Conservation (phyloP, 208 protist species). For the Porcisia hertigi region DNA sequence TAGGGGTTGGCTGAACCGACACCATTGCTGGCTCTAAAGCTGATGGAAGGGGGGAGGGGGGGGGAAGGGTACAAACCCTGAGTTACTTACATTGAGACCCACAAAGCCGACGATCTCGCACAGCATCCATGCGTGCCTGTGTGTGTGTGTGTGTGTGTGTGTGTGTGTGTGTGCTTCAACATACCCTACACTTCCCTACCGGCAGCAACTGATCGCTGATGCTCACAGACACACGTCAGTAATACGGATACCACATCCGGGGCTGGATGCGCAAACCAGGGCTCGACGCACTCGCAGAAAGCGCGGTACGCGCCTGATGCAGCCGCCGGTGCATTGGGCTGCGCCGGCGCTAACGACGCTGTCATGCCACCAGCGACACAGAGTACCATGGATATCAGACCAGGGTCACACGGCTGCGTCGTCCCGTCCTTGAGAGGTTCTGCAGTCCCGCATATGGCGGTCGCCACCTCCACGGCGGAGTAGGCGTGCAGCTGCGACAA, state of each 20-base stretch:
- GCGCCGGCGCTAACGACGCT: neutral
- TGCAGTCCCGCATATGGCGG: neutral
- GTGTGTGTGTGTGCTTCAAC: neutral
- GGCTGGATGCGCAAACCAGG: slow-evolving; percentile 19
- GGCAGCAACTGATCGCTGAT: neutral
- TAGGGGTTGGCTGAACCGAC: neutral
- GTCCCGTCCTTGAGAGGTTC: neutral
- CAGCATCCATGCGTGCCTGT: neutral
- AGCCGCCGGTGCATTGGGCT: neutral
- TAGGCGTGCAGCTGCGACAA: slow-evolving; percentile 40
- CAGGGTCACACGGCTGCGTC: neutral
- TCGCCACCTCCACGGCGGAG: slow-evolving; percentile 22
- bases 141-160: neutral
- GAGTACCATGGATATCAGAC: slow-evolving; percentile 18
- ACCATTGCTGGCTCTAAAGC: neutral
- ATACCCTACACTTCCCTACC: neutral
- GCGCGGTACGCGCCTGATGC: slow-evolving; percentile 6
- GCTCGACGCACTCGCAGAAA: slow-evolving; percentile 22
- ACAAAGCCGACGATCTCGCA: neutral
- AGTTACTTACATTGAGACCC: neutral
- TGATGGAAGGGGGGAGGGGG: neutral
- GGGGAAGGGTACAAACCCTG: neutral
- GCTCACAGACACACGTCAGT: slow-evolving; percentile 13
- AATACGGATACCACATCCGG: slow-evolving; percentile 2
- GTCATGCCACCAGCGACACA: slow-evolving; percentile 27